Conservation (phyloP, 768 basidiomycete genomes). For the Mycena crocata region DNA sequence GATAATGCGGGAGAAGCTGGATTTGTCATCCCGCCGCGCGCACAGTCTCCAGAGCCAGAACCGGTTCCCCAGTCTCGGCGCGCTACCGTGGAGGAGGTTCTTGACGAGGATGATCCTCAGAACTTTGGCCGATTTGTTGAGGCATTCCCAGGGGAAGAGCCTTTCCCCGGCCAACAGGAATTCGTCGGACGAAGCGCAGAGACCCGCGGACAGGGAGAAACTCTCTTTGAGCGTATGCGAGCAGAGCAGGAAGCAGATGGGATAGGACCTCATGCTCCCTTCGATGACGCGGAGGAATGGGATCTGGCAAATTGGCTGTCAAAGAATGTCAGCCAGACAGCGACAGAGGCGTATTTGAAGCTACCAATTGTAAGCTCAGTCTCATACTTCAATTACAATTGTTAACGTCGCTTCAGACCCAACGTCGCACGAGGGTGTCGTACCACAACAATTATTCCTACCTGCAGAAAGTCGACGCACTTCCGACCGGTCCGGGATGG, state of each 20-base stretch:
- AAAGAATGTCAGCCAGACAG: constrained; percentile 20
- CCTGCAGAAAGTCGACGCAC: constrained; percentile 34
- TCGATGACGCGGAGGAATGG: constrained; percentile 22
- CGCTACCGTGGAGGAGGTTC: constrained; percentile 6
- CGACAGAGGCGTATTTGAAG: constrained; percentile 21
- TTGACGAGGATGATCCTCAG: constrained; percentile 8
- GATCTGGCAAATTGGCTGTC: constrained; percentile 22
- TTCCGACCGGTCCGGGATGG: constrained; percentile 34
- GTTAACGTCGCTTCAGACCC: constrained; percentile 16
- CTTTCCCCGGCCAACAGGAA: constrained; percentile 3
- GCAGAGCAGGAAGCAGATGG: not conserved
- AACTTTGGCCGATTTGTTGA: constrained; percentile 2
- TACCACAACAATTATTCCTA: constrained; percentile 35
- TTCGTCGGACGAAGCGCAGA: not conserved
- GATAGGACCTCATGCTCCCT: constrained; percentile 2
- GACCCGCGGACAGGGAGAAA: constrained; percentile 8
- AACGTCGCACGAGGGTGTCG: constrained; percentile 22
- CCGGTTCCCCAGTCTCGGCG: not conserved
- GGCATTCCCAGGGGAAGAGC: not conserved
- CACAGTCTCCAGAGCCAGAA: not conserved
- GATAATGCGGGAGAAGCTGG: not conserved
- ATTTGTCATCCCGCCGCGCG: not conserved
- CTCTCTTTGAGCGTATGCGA: constrained; percentile 26
- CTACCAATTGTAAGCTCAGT: not conserved
- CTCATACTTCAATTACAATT: not conserved